Conservation (phyloP, 2,329 filamentous ascomycete species). For the Emmonsiellopsis sp. region DNA sequence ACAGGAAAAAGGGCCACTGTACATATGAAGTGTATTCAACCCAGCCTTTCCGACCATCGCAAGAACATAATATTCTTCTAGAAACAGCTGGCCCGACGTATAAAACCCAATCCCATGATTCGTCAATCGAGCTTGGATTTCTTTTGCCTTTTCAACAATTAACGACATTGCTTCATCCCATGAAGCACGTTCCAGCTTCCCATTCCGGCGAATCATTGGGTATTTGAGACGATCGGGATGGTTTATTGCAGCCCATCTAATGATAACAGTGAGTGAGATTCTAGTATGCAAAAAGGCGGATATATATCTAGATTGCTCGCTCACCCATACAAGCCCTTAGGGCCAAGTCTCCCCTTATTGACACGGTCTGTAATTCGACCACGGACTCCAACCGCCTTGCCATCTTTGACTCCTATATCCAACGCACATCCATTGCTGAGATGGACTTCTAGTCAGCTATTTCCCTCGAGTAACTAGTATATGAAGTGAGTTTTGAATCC, state of each 20-base stretch:
- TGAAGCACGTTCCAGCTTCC: slow-evolving; percentile 24
- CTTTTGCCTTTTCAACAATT: slow-evolving; percentile 24
- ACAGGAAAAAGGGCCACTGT: slow-evolving; percentile 3
- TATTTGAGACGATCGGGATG: slow-evolving; percentile 24
- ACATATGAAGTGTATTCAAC: slow-evolving; percentile 31
- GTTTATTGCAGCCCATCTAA: slow-evolving; percentile 22
- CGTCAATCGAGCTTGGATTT: slow-evolving; percentile 22
- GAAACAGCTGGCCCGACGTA: slow-evolving; percentile 30
- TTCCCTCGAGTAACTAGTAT: background rate
- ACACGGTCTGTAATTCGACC: slow-evolving; percentile 25
- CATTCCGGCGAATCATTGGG: slow-evolving; percentile 26
- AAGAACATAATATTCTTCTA: slow-evolving; percentile 34
- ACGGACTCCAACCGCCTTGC: slow-evolving; percentile 29
- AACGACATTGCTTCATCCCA: slow-evolving; percentile 33
- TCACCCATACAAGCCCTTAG: slow-evolving; percentile 27
- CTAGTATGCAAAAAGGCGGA: background rate
- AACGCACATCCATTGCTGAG: slow-evolving; percentile 27
- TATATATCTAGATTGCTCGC: background rate
- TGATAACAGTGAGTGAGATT: background rate
- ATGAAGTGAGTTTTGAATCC: background rate
- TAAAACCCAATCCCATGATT: slow-evolving; percentile 33
- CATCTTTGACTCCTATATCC: slow-evolving; percentile 28
- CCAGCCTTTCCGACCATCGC: slow-evolving; percentile 31
- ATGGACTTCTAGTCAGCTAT: background rate
- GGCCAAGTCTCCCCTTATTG: slow-evolving; percentile 28